Percentiles rank a stretch among this genome's conserved stretches.
Evolutionary conservation across 306 rosid genomes (phyloP).

Genomic region (Dalbergia cultrata): DNA sequence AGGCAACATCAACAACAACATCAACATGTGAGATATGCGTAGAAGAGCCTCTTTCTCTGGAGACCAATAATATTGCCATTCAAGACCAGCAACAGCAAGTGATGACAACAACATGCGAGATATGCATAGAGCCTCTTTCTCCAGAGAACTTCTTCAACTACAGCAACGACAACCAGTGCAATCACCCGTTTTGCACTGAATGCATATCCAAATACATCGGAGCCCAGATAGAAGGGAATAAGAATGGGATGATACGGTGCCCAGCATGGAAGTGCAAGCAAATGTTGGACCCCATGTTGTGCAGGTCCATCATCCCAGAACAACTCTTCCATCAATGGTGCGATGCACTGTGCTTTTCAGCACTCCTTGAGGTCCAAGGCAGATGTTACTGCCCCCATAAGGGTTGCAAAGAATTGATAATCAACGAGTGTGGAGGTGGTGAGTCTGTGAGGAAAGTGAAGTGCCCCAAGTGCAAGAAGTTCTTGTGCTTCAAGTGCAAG

Average conservation of each 20-base stretch:
- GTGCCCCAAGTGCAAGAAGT: neutral
- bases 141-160: neutral
- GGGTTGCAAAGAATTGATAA: neutral
- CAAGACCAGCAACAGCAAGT: too few species aligned
- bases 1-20: too few species aligned
- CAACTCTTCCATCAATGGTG: neutral
- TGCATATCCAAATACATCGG: neutral
- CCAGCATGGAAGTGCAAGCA: neutral
- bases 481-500: constrained; percentile 8
- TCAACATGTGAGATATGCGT: too few species aligned
- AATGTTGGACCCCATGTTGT: neutral
- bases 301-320: neutral
- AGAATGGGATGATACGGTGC: neutral
- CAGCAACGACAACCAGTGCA: neutral
- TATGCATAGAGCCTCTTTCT: neutral
- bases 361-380: neutral
- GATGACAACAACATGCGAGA: neutral
- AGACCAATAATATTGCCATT: too few species aligned
- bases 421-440: neutral
- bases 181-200: neutral
- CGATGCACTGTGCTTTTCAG: neutral
- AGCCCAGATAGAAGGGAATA: too few species aligned
- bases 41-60: too few species aligned
- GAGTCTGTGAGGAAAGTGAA: neutral
- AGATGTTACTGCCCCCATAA: neutral